Percentiles rank a stretch among this genome's conserved stretches.
Evolutionary conservation across 495 filamentous ascomycete genomes (phyloP).

Genomic region (Penicillium angulare): DNA sequence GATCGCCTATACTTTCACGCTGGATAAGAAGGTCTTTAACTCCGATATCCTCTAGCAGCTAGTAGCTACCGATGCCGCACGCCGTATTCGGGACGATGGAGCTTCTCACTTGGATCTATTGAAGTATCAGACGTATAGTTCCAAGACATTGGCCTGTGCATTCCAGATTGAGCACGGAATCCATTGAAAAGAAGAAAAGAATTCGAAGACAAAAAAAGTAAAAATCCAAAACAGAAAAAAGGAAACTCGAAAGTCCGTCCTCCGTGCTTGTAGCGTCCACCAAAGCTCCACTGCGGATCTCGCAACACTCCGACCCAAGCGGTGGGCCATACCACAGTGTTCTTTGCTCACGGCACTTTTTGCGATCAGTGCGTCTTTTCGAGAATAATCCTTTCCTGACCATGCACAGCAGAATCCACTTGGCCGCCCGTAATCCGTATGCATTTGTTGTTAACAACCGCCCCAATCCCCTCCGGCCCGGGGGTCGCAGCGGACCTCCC

Average conservation of each 20-base stretch:
- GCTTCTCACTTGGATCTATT: background rate
- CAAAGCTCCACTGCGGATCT: slow-evolving; percentile 18
- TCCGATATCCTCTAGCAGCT: too few species aligned
- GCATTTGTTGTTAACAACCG: background rate
- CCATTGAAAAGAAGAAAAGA: background rate
- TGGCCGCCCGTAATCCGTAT: background rate
- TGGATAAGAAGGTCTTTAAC: too few species aligned
- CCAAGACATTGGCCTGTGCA: background rate
- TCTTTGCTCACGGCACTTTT: background rate
- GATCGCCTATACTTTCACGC: background rate
- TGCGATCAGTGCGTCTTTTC: slow-evolving; percentile 27
- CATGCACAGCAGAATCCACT: background rate
- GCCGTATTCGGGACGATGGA: too few species aligned
- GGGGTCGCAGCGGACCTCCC: background rate
- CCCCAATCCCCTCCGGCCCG: background rate
- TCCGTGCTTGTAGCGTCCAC: background rate
- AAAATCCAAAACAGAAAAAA: background rate
- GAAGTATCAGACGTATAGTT: background rate
- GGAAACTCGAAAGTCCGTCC: too few species aligned
- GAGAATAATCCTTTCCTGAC: slow-evolving; percentile 7
- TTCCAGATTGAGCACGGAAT: background rate
- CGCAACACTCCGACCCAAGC: slow-evolving; percentile 10
- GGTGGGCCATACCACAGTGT: slow-evolving; percentile 3
- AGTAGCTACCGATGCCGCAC: too few species aligned
- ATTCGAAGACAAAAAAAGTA: background rate